Percentiles rank a stretch among this genome's conserved stretches.
Evolutionary conservation across 2,329 filamentous ascomycete genomes (phyloP).

Genomic region (Sphaerulina vaccinii): DNA sequence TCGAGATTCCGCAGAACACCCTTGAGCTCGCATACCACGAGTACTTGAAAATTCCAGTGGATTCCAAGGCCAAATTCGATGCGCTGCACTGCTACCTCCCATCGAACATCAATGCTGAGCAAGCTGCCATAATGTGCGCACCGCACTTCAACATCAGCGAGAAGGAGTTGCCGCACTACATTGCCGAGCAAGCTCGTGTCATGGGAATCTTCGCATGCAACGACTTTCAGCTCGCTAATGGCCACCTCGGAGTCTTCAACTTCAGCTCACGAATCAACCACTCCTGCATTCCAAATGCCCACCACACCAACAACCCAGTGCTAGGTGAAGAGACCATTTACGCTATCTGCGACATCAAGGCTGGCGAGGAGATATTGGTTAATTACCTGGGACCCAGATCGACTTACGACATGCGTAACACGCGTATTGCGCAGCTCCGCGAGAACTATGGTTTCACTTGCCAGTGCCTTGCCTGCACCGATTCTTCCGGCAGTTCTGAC

Average conservation of each 20-base stretch:
- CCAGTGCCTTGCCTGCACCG: conserved; percentile 29
- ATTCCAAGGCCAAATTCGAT: conserved; percentile 25
- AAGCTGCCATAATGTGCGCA: conserved; percentile 18
- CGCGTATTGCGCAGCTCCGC: conserved; percentile 25
- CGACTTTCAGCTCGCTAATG: conserved; percentile 23
- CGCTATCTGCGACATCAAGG: conserved; percentile 31
- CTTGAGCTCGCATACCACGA: conserved; percentile 19
- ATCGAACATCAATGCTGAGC: conserved; percentile 22
- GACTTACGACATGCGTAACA: conserved; percentile 4
- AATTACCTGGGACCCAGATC: conserved; percentile 14
- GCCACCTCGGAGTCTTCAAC: conserved; percentile 22
- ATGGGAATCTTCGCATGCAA: conserved; percentile 32
- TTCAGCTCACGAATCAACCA: conserved; percentile 29
- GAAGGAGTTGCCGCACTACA: conserved; percentile 16
- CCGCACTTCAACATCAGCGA: conserved; percentile 3
- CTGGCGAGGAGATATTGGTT: conserved; percentile 32
- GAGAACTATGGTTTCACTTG: conserved; percentile 33
- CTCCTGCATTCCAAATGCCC: conserved; percentile 31
- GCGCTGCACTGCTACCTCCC: conserved; percentile 22
- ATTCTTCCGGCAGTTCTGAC: conserved; percentile 23
- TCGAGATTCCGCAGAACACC: conserved; percentile 20
- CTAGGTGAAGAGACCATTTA: conserved; percentile 27
- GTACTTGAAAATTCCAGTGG: conserved; percentile 24
- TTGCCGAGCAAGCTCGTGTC: conserved; percentile 23
- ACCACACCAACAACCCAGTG: conserved; percentile 23